Evolutionary conservation across 1,284 basidiomycete genomes (phyloP).

Genomic region (Naganishia sp.): DNA sequence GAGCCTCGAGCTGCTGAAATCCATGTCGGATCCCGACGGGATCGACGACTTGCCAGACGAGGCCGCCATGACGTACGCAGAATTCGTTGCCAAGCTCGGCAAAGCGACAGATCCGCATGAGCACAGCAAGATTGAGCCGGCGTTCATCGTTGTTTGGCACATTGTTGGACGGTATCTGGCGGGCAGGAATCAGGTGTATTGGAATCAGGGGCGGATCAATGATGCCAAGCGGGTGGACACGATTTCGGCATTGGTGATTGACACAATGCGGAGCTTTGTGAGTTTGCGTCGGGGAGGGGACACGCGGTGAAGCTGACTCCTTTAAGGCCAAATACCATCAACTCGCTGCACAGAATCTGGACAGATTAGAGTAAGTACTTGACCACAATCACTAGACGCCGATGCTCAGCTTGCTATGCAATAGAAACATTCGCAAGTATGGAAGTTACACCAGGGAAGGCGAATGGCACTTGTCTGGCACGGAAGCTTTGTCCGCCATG

Average conservation of each 20-base stretch:
- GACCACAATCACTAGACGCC: no score
- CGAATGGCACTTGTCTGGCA: constrained; percentile 23
- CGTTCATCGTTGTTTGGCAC: constrained; percentile 19
- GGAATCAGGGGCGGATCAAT: constrained; percentile 27
- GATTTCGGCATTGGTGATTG: constrained; percentile 19
- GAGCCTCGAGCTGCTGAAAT: constrained; percentile 6
- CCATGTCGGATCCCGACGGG: constrained; percentile 9
- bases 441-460: constrained; percentile 22
- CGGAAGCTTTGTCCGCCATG: constrained; percentile 18
- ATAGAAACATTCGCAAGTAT: constrained; percentile 21
- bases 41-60: constrained; percentile 22
- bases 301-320: background rate
- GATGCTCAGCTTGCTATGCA: background rate
- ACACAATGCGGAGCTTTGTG: constrained; percentile 27
- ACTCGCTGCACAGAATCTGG: constrained; percentile 9
- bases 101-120: constrained; percentile 25
- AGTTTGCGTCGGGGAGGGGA: background rate
- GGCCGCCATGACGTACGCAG: constrained; percentile 13
- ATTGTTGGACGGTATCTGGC: constrained; percentile 22
- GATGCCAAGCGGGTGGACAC: constrained; percentile 24
- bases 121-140: constrained; percentile 21
- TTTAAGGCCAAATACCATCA: constrained; percentile 21
- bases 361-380: constrained; percentile 17
- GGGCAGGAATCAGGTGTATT: constrained; percentile 17
- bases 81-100: constrained; percentile 22